Evolutionary conservation across 2,329 filamentous ascomycete species (phyloP), one percentile per base, ranked within the genome.

Genomic region (Reticulascus tulasneorum): DNA sequence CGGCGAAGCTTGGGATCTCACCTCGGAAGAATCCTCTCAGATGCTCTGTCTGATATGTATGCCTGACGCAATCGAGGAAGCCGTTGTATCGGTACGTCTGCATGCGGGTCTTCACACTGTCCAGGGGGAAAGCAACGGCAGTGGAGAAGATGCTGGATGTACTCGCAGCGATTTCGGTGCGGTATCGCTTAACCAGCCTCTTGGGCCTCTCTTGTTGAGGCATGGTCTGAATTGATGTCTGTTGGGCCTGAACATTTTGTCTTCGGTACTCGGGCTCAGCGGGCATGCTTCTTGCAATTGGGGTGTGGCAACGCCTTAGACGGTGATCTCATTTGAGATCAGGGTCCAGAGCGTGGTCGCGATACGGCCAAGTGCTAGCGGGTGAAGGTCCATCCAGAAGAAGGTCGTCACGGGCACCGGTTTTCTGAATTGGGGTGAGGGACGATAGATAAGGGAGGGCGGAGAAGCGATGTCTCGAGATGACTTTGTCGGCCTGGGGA

Each of bases 101-200:
- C 79, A 93, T 87, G 54, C 87, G 84, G 37, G 85, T 90, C 70
- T 94, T 94, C 58, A 91, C 83, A 52, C 87, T 91, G 60, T 94
- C 87, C 49, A 94, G 77, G 16, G 87, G 87, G 56, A 91, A 94
- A n/a, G 86, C 84, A 47, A 76, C 72, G 54, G 88, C 74, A 26
- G 86, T 93, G 23, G 84, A 88, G 38, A 91, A 71, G 47, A 90
- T 72, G 60, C 84, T 90, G 55, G 83, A 85, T 24, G 79, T 71
- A 61, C 82, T 85, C 28, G 87, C 86, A 43, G 86, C 79, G 47
- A 93, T 79, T 63, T 91, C 84, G 31, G 84, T 90, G 47, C 85
- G 77, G 62, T 93, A 91, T 48, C 74, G 75, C 66, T 87, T 89
- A 53, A 84, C 70, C 67, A 82, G 83, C 50, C 60, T 61, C 44